Evolutionary conservation across 1,139 yeast species (phyloP), one percentile per base, ranked within the genome.

Genomic region (Yamadazyma friedrichii): DNA sequence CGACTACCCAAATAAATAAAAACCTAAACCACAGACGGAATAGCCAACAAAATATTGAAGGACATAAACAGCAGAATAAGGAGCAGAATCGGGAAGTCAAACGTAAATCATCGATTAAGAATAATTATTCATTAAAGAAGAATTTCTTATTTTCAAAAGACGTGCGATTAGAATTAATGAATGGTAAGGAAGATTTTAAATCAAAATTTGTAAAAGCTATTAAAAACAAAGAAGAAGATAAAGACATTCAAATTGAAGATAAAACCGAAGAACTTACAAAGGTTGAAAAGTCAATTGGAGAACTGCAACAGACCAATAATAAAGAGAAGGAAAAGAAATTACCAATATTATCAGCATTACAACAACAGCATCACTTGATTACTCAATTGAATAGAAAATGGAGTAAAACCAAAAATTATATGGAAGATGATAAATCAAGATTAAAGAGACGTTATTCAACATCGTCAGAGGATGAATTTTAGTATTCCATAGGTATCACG

Each of bases 91-190:
- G 15, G 24, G 38, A 39, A 9, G 29, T 22, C 16, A 45, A 41
- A 27, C 41, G 40, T 33, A 45, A 40, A 15, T 34, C 41, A 8
- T 27, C 45, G 3, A 16, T 31, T 6, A 33, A 33, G 17, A 15
- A 10, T 1, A 6, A 11, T 17, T 35, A 42, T 9, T 31, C 40
- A 12, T 27, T 38, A 12, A 49, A 48, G 31, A 62, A 65, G 42
- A 64, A 61, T 40, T 43, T 60, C 29, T 54, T 68, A 2, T 62
- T 61, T 41, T 65, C 72, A 17, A 70, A 69, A 46, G 76, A 70
- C 34, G 52, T 70, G 10, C 69, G 70, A 48, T 45, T 66, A 24
- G 76, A 70, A 48, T 51, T 69, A 17, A 49, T 57, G 25, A 32
- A 38, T 8, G 39, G 39, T 8, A 46, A 37, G 31, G 43, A 41